These are phyloP conservation scores for Cynara cardunculus DNA, from an alignment of 129 eudicot genomes.

Conservation along the genomic window DNA sequence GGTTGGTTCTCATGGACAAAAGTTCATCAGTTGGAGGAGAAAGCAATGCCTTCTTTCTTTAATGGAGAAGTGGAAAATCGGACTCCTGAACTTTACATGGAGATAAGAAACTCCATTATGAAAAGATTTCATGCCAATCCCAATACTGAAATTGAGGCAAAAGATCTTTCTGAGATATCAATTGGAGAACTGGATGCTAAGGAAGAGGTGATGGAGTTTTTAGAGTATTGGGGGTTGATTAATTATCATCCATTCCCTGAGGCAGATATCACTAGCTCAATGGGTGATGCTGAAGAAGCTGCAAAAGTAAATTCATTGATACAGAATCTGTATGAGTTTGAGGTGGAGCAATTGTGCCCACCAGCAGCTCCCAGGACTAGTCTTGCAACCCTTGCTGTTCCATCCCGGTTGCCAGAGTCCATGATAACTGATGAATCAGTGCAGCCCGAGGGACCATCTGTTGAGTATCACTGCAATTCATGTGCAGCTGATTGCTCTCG, in stretches of 20 bases:
- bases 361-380: slow-evolving; percentile 46
- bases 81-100: slow-evolving; percentile 73
- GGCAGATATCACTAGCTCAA: slow-evolving; percentile 26
- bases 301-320: slow-evolving; percentile 49
- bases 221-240: slow-evolving; percentile 96
- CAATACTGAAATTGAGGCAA: slow-evolving; percentile 45
- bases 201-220: slow-evolving; percentile 89
- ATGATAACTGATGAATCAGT: slow-evolving; percentile 63
- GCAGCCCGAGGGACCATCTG: slow-evolving; percentile 83
- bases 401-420: slow-evolving; percentile 74
- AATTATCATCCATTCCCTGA: slow-evolving; percentile 83
- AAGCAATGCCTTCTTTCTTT: slow-evolving; percentile 74
- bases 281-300: slow-evolving; percentile 40
- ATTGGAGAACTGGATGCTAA: slow-evolving; percentile 68
- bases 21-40: slow-evolving; percentile 79
- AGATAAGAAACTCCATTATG: slow-evolving; percentile 81
- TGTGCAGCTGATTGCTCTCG: slow-evolving; percentile 99
- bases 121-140: slow-evolving; percentile 70
- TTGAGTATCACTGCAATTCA: slow-evolving; percentile 95
- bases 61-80: slow-evolving; percentile 72
- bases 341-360: slow-evolving; percentile 49
- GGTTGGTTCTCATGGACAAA: slow-evolving; percentile 98
- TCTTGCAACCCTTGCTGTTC: slow-evolving; percentile 38
- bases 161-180: slow-evolving; percentile 72
- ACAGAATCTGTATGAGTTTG: slow-evolving; percentile 66